Evolutionary conservation across 116 monocot genomes (phyloP), one percentile per base, ranked within the genome.

Genomic region (Thalassia testudinum): DNA sequence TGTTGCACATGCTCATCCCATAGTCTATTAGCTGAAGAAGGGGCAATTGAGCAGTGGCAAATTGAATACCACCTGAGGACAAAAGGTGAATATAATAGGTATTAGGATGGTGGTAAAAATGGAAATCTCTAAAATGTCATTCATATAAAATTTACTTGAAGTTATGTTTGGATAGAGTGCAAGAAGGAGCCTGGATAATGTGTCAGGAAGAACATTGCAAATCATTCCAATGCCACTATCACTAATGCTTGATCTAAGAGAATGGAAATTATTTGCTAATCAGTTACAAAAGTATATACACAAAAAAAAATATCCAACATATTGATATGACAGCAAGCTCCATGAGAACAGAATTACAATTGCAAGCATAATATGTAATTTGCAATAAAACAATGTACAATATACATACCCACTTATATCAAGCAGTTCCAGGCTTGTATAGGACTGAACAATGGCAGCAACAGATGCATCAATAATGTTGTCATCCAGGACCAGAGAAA

Each of bases 151-250:
- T 3, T 11, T 79, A 95, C 87, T 87, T 70, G 95, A 78, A 53
- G 88, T 87, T 53, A 95, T 75, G 53, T 81, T 84, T 26, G 81
- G 81, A 38, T 88, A 95, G 45, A 81, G 62, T 53, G 95, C 84
- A 30, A 95, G 88, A 19, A 81, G 78, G 28, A 95, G 95, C 45
- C 74, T 80, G 20, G 81, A 76, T 53, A 95, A 62, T 42, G 81
- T 76, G 25, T 72, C 62, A 10, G 88, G 68, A 24, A 84, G 77
- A 24, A 63, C 78, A 60, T 84, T 78, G 72, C 95, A 85, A 71
- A 95, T 81, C 88, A 87, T 95, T 65, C 81, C 72, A 67, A 95
- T 74, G 27, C 87, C 95, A 79, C 79, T 84, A 37, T 95, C 95
- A 54, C 57, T 87, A 19, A 95, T 84, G 69, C 71, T 78, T 48